phyloP scores from a whole-genome alignment of 768 basidiomycete species.

The Suillus hirtellus region DNA sequence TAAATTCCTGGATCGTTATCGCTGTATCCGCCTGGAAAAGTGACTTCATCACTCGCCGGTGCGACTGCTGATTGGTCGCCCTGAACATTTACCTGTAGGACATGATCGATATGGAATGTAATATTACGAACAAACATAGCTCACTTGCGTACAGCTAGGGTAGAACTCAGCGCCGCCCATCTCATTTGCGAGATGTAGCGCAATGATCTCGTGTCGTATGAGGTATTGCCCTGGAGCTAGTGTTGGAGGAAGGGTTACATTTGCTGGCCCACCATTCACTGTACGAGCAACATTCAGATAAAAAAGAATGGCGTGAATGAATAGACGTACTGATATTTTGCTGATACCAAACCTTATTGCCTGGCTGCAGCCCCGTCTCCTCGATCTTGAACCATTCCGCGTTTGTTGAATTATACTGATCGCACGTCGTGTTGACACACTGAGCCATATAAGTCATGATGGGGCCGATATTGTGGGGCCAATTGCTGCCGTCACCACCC shows the following conservation, averaged over 20 bases:
- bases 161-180: conserved; percentile 79
- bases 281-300: conserved; percentile 1
- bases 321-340: conserved; percentile 48
- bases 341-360: conserved; percentile 50
- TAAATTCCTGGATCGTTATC: conserved; percentile 73
- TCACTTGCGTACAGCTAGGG: conserved; percentile 59
- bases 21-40: conserved; percentile 71
- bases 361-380: conserved; percentile 45
- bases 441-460: conserved; percentile 73
- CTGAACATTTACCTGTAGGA: conserved; percentile 46
- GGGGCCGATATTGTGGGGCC: conserved; percentile 65
- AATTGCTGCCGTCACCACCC: conserved; percentile 43
- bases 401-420: conserved; percentile 54
- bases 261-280: conserved; percentile 44
- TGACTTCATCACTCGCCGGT: conserved; percentile 50
- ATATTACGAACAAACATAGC: not conserved
- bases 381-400: conserved; percentile 79
- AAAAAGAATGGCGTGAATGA: not conserved
- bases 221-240: conserved; percentile 72
- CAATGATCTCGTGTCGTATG: conserved; percentile 78
- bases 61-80: conserved; percentile 57
- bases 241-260: conserved; percentile 46
- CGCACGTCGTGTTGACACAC: conserved; percentile 59
- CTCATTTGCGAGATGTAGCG: conserved; percentile 62
- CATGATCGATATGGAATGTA: not conserved